These are phyloP conservation scores for Arthrobotrys iridis DNA, from an alignment of 2,329 filamentous ascomycete species.

Conservation along the genomic window DNA sequence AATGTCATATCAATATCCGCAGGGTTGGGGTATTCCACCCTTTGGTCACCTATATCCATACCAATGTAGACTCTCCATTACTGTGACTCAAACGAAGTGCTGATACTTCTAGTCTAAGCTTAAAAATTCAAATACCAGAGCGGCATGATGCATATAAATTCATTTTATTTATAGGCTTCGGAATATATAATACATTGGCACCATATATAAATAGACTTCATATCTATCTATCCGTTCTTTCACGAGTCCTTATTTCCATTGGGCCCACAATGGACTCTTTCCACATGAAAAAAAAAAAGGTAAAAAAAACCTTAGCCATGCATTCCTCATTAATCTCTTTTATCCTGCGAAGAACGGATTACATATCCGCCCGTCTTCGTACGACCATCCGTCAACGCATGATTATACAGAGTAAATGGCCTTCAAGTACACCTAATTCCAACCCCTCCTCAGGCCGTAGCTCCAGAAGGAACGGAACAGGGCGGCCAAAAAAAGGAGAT, in stretches of 20 bases:
- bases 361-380: background rate
- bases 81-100: too few relatives aligned
- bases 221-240: background rate
- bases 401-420: background rate
- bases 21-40: too few relatives aligned
- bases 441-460: background rate
- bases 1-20: too few relatives aligned
- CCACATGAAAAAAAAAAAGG: background rate
- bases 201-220: background rate
- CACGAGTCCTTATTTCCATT: background rate
- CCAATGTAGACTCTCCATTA: too few relatives aligned
- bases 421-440: background rate
- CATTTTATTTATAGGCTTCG: background rate
- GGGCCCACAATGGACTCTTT: background rate
- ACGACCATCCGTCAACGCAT: background rate
- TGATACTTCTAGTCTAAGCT: too few relatives aligned
- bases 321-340: background rate
- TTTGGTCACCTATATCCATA: too few relatives aligned
- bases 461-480: background rate
- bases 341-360: background rate
- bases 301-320: background rate
- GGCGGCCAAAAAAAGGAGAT: slow-evolving; percentile 4
- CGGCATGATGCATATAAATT: too few relatives aligned
- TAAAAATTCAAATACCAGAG: too few relatives aligned
- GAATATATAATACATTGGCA: background rate